phyloP scores from a whole-genome alignment of 352 stramenopile genomes.

The Stramenopiles sp. region DNA sequence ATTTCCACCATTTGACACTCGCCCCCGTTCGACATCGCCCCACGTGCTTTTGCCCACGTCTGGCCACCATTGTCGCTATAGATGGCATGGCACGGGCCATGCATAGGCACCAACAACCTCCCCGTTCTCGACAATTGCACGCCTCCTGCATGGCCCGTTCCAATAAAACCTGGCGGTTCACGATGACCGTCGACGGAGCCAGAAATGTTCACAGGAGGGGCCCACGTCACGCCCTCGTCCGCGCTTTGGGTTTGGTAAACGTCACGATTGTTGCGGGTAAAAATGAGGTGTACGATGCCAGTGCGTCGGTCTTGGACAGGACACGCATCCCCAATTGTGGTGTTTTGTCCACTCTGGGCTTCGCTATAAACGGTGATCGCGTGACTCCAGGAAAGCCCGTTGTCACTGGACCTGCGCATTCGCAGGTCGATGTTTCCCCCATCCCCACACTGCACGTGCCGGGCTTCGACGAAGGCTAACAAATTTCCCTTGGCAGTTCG shows the following conservation, averaged over 20 bases:
- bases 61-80: neutral
- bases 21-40: neutral
- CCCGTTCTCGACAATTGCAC: neutral
- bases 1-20: neutral
- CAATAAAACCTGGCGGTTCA: neutral
- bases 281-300: neutral
- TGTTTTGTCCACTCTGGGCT: neutral
- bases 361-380: neutral
- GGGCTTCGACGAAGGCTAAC: neutral
- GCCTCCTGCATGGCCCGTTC: neutral
- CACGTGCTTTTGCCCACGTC: neutral
- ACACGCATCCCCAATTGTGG: neutral
- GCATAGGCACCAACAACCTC: neutral
- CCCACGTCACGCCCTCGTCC: neutral
- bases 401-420: neutral
- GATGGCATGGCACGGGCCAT: neutral
- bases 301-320: neutral
- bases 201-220: neutral
- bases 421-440: neutral
- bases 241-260: neutral
- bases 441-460: neutral
- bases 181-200: neutral
- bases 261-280: neutral
- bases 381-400: neutral
- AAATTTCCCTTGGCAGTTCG: neutral